Percentiles rank a stretch among this genome's conserved stretches.
phyloP scores from a whole-genome alignment of 176 grass and related monocot genomes.

The bread wheat (Triticum aestivum) region IWGSC_CS_RefSeq_v2.1 NC_057804.1:148616395-148616894 shows the following conservation, averaged over 20 bases:
- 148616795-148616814: background rate
- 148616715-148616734: background rate
- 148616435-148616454: background rate
- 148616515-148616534: background rate
- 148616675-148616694: background rate
- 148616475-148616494: background rate
- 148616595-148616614: background rate
- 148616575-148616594: background rate
- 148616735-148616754: conserved; percentile 24
- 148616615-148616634: background rate
- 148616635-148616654: background rate
- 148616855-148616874: background rate
- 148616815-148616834: conserved; percentile 18
- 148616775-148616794: background rate
- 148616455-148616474: background rate
- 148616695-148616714: background rate
- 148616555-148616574: background rate
- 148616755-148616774: conserved; percentile 16
- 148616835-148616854: conserved; percentile 13
- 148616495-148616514: background rate
- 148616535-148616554: background rate
- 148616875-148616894: conserved; percentile 63
- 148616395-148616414: background rate
- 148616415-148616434: background rate
- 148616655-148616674: background rate